These are phyloP conservation scores for Phlegmacium glaucopus DNA, from an alignment of 768 basidiomycete species.

Conservation along the genomic window DNA sequence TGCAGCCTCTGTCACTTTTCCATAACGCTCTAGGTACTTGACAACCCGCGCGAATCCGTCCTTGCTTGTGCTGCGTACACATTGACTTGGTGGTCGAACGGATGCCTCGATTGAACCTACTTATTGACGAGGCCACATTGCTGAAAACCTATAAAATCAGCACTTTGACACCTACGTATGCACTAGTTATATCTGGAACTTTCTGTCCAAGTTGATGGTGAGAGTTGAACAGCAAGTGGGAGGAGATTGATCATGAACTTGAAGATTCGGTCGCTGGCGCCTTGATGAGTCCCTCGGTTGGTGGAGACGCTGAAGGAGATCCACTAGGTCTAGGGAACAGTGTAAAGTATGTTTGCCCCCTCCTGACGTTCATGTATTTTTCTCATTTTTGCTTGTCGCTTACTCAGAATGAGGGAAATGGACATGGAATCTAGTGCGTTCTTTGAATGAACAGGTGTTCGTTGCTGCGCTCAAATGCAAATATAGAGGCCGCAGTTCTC, in stretches of 20 bases:
- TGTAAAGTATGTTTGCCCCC: conserved; percentile 47
- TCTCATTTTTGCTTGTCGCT: conserved; percentile 7
- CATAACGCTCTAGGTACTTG: no score
- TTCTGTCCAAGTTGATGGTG: conserved; percentile 3
- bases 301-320: conserved; percentile 64
- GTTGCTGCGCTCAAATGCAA: background rate
- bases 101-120: conserved; percentile 65
- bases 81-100: no score
- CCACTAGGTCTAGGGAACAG: conserved; percentile 72
- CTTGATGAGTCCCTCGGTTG: conserved; percentile 49
- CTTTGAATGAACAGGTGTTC: background rate
- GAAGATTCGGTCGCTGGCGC: conserved; percentile 73
- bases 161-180: conserved; percentile 71
- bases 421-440: conserved; percentile 76
- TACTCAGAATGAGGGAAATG: conserved; percentile 56
- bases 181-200: background rate
- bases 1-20: no score
- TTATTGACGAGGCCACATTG: conserved; percentile 76
- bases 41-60: no score
- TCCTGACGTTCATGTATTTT: background rate
- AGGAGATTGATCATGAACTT: conserved; percentile 82
- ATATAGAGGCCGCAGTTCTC: conserved; percentile 71
- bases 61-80: no score
- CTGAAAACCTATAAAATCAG: conserved; percentile 88
- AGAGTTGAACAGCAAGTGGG: conserved; percentile 66